Evolutionary conservation across 2,329 filamentous ascomycete species (phyloP).

Genomic region (Neopestalotiopsis rosae): DNA sequence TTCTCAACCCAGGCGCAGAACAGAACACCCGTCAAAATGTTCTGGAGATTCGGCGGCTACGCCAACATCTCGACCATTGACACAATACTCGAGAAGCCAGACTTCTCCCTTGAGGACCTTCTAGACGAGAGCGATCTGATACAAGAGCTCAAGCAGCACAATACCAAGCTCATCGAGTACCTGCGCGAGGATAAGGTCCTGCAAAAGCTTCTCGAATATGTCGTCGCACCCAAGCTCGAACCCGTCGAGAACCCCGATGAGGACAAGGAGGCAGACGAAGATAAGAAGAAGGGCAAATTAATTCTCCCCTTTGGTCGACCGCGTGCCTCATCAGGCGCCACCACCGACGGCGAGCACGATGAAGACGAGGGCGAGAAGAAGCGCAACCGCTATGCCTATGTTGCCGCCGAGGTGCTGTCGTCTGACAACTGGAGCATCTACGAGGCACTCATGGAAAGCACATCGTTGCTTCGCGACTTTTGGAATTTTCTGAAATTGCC

Average conservation of each 20-base stretch:
- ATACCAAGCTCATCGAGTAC: conserved; percentile 96
- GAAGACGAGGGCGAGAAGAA: conserved; percentile 86
- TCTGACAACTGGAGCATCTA: conserved; percentile 98
- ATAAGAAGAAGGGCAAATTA: conserved; percentile 44
- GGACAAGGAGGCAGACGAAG: conserved; percentile 47
- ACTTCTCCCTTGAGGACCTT: conserved; percentile 93
- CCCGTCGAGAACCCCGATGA: conserved; percentile 58
- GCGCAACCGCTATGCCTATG: conserved; percentile 90
- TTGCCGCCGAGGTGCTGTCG: conserved; percentile 90
- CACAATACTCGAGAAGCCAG: conserved; percentile 93
- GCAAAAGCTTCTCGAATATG: conserved; percentile 86
- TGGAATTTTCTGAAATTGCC: conserved; percentile 88
- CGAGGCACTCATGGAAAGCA: conserved; percentile 88
- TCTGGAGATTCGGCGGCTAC: conserved; percentile 99
- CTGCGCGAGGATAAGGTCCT: conserved; percentile 86
- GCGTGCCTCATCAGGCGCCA: conserved; percentile 57
- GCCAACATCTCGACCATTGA: conserved; percentile 97
- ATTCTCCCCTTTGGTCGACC: conserved; percentile 56
- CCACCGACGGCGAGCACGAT: conserved; percentile 52
- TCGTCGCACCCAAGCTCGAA: conserved; percentile 78
- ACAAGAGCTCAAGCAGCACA: conserved; percentile 97
- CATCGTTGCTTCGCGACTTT: conserved; percentile 78
- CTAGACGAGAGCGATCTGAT: conserved; percentile 96
- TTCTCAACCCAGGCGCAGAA: conserved; percentile 1
- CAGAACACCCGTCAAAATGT: conserved; percentile 72